Base-by-base conservation (phyloP, 148 eudicot species). In the Silene conica region DNA sequence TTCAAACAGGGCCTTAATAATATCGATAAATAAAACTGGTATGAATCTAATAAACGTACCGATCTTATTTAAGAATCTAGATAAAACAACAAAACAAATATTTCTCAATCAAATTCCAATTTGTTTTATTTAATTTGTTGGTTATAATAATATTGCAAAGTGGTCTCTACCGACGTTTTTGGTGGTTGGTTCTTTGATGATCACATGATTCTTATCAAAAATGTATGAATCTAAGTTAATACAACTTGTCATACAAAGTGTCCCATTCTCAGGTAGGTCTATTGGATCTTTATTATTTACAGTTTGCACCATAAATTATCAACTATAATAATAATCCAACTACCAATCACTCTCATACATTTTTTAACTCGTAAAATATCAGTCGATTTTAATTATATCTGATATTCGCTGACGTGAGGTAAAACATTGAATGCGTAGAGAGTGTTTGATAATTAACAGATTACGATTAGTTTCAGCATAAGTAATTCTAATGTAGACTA, bases 131-230 rank as follows among this genome's bases (percentile, higher is more conserved):
- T 31, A 31, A 26, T 26, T 38, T 38, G 55, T 13, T 50, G 18
- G 55, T 50, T 50, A 48, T 11, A 11, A 16, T 20, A 19, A 19
- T 57, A 6, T 58, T 0, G 25, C 8, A 1, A 7, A 6, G 18
- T 58, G 21, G n/a, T n/a, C 16, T 4, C 2, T 21, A 58, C 23
- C 10, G 9, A 58, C 23, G 62, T 6, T 21, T 58, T 4, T 28
- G 12, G 26, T 10, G 13, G 10, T 21, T 10, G 64, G 12, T 21
- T 21, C 13, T 3, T 21, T 28, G 28, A 70, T 26, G 28, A 21
- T 55, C 76, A 65, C 67, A 72, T 22, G 68, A 55, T 22, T 45
- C 71, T 72, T 77, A 71, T 72, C 76, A 64, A 31, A 52, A 62
- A 4, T 15, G 28, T 41, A 23, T 52, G 56, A 48, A 22, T 52